Evolutionary conservation across 768 basidiomycete species (phyloP).

Genomic region (Amanita subjunquillea): DNA sequence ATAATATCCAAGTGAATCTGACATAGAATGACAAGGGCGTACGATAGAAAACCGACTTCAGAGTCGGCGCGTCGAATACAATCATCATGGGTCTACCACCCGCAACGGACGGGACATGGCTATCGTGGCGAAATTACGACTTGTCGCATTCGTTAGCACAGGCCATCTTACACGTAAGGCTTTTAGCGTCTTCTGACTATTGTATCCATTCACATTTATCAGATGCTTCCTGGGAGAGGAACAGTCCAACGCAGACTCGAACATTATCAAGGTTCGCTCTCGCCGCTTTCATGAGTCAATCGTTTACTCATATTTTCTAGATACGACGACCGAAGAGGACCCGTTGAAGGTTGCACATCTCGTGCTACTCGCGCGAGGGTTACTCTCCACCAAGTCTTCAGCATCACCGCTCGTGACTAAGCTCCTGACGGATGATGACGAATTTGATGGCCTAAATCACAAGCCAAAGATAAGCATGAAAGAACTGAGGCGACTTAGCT

Average conservation of each 20-base stretch:
- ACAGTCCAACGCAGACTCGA: slow-evolving; percentile 13
- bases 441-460: slow-evolving; percentile 9
- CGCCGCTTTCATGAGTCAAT: not conserved
- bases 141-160: slow-evolving; percentile 29
- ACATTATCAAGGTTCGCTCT: slow-evolving; percentile 10
- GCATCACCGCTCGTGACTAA: slow-evolving; percentile 19
- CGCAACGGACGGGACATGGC: slow-evolving; percentile 20
- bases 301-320: not conserved
- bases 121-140: slow-evolving; percentile 30
- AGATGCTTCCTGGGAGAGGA: slow-evolving; percentile 36
- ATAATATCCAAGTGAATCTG: not conserved
- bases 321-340: slow-evolving; percentile 15
- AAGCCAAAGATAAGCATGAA: slow-evolving; percentile 18
- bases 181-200: not conserved
- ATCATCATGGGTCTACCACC: slow-evolving; percentile 35
- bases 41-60: slow-evolving; percentile 26
- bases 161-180: slow-evolving; percentile 24
- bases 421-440: slow-evolving; percentile 21
- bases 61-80: slow-evolving; percentile 27
- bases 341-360: slow-evolving; percentile 25
- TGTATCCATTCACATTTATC: not conserved
- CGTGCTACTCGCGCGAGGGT: slow-evolving; percentile 23
- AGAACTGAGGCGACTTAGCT: slow-evolving; percentile 26
- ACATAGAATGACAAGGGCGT: not conserved
- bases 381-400: slow-evolving; percentile 23